Evolutionary conservation across 495 filamentous ascomycete genomes (phyloP).

Genomic region (Aspergillus conjunctus): DNA sequence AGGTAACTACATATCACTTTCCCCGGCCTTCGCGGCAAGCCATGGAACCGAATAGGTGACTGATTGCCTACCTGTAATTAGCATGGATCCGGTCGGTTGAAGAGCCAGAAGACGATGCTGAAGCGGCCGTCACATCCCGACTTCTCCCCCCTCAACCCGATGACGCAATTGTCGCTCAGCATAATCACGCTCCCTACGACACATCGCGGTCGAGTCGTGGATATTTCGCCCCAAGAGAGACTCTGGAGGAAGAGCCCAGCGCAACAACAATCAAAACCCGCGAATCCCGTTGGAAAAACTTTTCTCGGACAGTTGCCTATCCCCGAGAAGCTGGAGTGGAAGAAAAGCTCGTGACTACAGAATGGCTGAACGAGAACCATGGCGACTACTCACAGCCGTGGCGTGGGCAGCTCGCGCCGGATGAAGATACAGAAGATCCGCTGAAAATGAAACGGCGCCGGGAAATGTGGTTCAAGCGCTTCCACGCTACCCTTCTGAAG

Average conservation of each 20-base stretch:
- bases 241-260: slow-evolving; percentile 22
- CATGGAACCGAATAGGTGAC: background rate
- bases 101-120: slow-evolving; percentile 30
- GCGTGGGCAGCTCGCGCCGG: slow-evolving; percentile 44
- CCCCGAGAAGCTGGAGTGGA: slow-evolving; percentile 50
- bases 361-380: slow-evolving; percentile 62
- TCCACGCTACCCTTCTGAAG: slow-evolving; percentile 61
- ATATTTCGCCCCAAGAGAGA: slow-evolving; percentile 17
- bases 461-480: slow-evolving; percentile 57
- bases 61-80: slow-evolving; percentile 24
- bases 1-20: slow-evolving; percentile 26
- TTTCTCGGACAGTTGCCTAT: slow-evolving; percentile 57
- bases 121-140: slow-evolving; percentile 34
- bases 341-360: slow-evolving; percentile 52
- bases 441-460: slow-evolving; percentile 44
- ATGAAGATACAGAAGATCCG: slow-evolving; percentile 52
- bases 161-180: slow-evolving; percentile 58
- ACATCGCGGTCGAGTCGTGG: slow-evolving; percentile 30
- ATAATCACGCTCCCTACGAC: slow-evolving; percentile 57
- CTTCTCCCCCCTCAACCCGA: slow-evolving; percentile 50
- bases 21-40: background rate
- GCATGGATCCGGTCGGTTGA: slow-evolving; percentile 47
- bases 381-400: slow-evolving; percentile 60
- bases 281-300: slow-evolving; percentile 63
- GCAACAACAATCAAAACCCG: slow-evolving; percentile 28